Percentiles rank a stretch among this genome's conserved stretches.
phyloP scores from a whole-genome alignment of 139 green algal genomes.

The Deuterostichococcus epilithicus region DNA sequence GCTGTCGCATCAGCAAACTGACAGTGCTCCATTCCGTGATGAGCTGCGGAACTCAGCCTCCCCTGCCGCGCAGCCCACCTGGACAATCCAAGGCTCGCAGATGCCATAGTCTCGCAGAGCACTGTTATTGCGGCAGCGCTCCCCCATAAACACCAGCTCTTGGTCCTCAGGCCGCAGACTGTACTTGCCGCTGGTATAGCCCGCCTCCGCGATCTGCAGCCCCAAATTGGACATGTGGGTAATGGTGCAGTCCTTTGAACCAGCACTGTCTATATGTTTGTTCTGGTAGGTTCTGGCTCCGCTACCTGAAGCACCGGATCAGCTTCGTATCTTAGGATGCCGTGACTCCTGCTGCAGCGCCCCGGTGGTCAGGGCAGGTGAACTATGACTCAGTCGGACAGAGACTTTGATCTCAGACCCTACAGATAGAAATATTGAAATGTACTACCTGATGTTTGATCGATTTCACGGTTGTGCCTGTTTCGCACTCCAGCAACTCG shows the following conservation, averaged over 20 bases:
- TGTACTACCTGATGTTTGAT: not conserved
- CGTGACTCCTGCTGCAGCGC: no score
- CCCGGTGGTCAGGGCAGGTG: no score
- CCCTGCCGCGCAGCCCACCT: not conserved
- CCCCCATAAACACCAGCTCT: constrained; percentile 6
- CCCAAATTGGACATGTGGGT: not conserved
- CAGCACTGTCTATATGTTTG: not conserved
- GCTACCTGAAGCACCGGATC: no score
- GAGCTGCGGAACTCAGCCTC: no score
- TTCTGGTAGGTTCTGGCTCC: no score
- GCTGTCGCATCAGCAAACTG: no score
- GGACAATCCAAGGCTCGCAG: not conserved
- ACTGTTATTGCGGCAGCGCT: not conserved
- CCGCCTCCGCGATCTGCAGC: not conserved
- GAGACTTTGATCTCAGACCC: no score
- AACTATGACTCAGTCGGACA: no score
- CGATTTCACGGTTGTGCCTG: not conserved
- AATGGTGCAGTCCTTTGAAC: not conserved
- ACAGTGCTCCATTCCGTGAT: no score
- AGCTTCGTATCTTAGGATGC: no score
- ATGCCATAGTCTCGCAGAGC: not conserved
- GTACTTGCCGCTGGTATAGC: not conserved
- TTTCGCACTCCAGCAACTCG: not conserved
- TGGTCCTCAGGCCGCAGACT: not conserved
- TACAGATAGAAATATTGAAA: no score